Base-by-base conservation (phyloP, 2,329 filamentous ascomycete genomes). In the Diaporthe sp. region DNA sequence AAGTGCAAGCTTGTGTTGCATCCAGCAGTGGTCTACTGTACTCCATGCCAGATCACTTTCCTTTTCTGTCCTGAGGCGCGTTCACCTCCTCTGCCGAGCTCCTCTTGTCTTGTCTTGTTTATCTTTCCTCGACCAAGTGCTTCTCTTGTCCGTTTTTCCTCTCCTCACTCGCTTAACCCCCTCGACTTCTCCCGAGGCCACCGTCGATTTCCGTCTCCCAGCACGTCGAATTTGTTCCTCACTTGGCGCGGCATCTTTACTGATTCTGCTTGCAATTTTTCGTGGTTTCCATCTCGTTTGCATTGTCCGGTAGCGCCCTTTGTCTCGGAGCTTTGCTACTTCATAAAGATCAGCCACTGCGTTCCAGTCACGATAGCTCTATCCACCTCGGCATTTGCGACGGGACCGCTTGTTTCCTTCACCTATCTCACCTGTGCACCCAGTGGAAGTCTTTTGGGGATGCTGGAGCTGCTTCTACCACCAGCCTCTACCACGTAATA, bases 401-500 rank as follows among this genome's bases (percentile, higher is more conserved):
- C 55, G 22, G 37, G 42, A 37, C 71, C 42, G 22, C 65, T 31
- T 70, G 15, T 60, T 70, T 42, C 6, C 55, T 55, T 46, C 53
- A n/a, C 13, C 28, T 46, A n/a, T 39, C 46, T 28, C 65, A 42
- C 34, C 34, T 55, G 31, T 42, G 65, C 65, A 70, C 34, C n/a
- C 13, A 13, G 34, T 25, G n/a, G n/a, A 67, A n/a, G 25, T 44
- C 39, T 53, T 42, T 25, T 13, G 55, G 46, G 53, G 49, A 71
- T 70, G 57, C 44, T 49, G 46, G 58, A 46, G 61, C 57, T 75
- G 73, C 72, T 34, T 57, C 34, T 74, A 60, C 77, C 77, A 79
- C 80, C 80, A 78, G 73, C 49, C 76, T 68, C 75, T 76, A 77
- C 73, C 46, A 22, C 31, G 73, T 82, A 82, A 82, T 81, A 72